phyloP scores from a whole-genome alignment of 2,329 filamentous ascomycete species.

The Neofusicoccum laricinum region DNA sequence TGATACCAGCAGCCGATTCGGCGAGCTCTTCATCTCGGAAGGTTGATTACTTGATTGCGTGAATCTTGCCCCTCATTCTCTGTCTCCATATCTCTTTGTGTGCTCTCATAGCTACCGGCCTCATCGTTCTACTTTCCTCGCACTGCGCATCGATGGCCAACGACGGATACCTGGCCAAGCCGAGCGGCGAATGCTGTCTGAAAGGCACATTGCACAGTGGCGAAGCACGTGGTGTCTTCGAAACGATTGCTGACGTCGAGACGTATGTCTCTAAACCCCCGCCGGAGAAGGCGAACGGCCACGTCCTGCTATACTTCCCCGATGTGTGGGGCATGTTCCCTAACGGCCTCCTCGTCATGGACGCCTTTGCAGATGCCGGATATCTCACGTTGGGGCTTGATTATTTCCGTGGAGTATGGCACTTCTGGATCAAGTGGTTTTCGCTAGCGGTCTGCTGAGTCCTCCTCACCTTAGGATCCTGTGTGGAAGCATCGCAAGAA shows the following conservation, averaged over 20 bases:
- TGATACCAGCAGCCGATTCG: too few species aligned
- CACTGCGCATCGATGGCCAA: background rate
- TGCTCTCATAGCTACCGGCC: background rate
- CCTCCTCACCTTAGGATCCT: slow-evolving; percentile 34
- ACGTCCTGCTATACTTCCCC: slow-evolving; percentile 47
- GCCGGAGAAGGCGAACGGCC: slow-evolving; percentile 35
- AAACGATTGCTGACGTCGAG: slow-evolving; percentile 34
- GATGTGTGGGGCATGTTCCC: slow-evolving; percentile 46
- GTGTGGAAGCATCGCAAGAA: slow-evolving; percentile 42
- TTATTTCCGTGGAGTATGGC: slow-evolving; percentile 45
- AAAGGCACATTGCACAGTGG: slow-evolving; percentile 41
- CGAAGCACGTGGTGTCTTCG: slow-evolving; percentile 34
- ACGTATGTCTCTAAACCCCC: slow-evolving; percentile 38
- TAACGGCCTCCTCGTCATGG: slow-evolving; percentile 47
- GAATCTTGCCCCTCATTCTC: too few species aligned
- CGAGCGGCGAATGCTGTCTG: slow-evolving; percentile 39
- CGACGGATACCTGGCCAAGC: slow-evolving; percentile 27
- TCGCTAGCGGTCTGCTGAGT: background rate
- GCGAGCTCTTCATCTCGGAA: too few species aligned
- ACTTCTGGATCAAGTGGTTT: background rate
- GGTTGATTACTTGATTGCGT: too few species aligned
- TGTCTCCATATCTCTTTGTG: too few species aligned
- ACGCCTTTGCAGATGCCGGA: slow-evolving; percentile 45
- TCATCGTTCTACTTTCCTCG: background rate
- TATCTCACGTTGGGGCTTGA: slow-evolving; percentile 45